Percentiles rank a stretch among this genome's conserved stretches.
Conservation (phyloP, 2,329 filamentous ascomycete species). For the Claviceps purpurea region DNA sequence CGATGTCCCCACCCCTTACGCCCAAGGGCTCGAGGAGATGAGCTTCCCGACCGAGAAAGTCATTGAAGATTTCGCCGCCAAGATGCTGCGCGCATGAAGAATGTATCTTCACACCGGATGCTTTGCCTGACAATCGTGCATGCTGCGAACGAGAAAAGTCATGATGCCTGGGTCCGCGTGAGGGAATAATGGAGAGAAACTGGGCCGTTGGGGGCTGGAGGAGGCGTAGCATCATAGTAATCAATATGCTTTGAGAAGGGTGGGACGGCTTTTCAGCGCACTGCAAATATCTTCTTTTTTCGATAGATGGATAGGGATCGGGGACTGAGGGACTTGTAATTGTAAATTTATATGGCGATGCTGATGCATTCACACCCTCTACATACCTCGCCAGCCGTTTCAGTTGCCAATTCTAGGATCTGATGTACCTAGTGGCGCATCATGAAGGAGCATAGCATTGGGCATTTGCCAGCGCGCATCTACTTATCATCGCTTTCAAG, state of each 20-base stretch:
- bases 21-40: slow-evolving; percentile 86
- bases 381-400: slow-evolving; percentile 12
- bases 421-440: too few species aligned
- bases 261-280: slow-evolving; percentile 8
- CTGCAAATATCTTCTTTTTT: slow-evolving; percentile 12
- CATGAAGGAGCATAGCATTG: too few species aligned
- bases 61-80: slow-evolving; percentile 78
- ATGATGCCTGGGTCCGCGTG: not conserved
- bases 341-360: slow-evolving; percentile 27
- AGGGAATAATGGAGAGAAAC: not conserved
- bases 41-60: slow-evolving; percentile 81
- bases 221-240: slow-evolving; percentile 6
- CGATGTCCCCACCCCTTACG: slow-evolving; percentile 94
- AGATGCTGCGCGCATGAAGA: slow-evolving; percentile 67
- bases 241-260: slow-evolving; percentile 5
- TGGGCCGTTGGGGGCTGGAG: slow-evolving; percentile 3
- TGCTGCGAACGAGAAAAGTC: not conserved
- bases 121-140: not conserved
- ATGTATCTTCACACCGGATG: not conserved
- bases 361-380: slow-evolving; percentile 23
- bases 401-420: not conserved
- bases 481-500: too few species aligned
- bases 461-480: too few species aligned
- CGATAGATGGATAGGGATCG: slow-evolving; percentile 23
- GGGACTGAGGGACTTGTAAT: slow-evolving; percentile 25